phyloP scores from a whole-genome alignment of 176 grass and related monocot genomes.

The Aegilops bicornis region DNA sequence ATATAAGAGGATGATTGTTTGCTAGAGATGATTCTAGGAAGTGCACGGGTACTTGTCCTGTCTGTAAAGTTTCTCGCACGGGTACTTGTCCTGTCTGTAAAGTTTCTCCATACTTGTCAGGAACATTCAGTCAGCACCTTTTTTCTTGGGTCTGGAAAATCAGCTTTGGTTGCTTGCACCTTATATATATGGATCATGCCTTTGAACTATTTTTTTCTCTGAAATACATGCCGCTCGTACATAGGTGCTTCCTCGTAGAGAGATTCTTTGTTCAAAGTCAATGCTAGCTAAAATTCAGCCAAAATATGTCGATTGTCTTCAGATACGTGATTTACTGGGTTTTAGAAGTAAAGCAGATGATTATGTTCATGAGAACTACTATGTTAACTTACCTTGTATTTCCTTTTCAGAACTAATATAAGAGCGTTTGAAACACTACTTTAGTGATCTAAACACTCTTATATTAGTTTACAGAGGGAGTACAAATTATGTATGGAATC shows the following conservation, averaged over 20 bases:
- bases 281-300: background rate
- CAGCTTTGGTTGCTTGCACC: background rate
- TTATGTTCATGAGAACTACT: background rate
- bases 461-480: no score
- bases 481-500: background rate
- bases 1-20: background rate
- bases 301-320: background rate
- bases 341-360: background rate
- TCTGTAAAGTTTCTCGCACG: no score
- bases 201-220: background rate
- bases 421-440: no score
- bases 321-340: background rate
- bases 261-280: background rate
- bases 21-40: background rate
- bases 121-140: background rate
- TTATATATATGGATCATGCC: background rate
- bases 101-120: constrained; percentile 15
- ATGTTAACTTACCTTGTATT: background rate
- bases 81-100: background rate
- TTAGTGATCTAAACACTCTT: no score
- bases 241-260: background rate
- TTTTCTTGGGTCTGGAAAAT: constrained; percentile 25
- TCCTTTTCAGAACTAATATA: no score
- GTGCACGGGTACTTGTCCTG: background rate
- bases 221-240: background rate